A percentile compares a stretch with the other conserved stretches of the same genome.
These are phyloP conservation scores for Neonectria sp. DNA, from an alignment of 2,329 filamentous ascomycete genomes.

Conservation along the genomic window DNA sequence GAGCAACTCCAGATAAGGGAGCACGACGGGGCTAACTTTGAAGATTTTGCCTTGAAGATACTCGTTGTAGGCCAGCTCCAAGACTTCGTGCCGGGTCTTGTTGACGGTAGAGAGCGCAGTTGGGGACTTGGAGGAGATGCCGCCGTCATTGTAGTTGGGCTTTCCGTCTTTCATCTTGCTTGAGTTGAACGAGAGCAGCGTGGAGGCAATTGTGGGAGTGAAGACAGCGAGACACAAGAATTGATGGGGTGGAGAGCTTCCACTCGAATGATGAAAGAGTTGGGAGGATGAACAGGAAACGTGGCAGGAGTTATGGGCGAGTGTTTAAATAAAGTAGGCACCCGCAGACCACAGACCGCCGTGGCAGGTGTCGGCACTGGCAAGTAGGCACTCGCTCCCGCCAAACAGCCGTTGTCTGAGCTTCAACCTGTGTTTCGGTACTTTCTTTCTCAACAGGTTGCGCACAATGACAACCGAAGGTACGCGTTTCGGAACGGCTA, in stretches of 20 bases:
- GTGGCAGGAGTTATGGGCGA: not conserved
- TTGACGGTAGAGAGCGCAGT: conserved; percentile 7
- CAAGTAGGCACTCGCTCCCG: not conserved
- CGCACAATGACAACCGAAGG: not conserved
- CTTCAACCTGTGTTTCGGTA: not conserved
- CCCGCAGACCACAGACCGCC: not conserved
- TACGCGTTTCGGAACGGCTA: not conserved
- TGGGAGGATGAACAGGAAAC: not conserved
- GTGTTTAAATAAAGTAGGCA: not conserved
- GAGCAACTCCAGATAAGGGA: conserved; percentile 34
- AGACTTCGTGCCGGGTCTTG: conserved; percentile 17
- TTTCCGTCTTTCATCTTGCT: not conserved
- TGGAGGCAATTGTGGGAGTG: not conserved
- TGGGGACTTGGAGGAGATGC: not conserved
- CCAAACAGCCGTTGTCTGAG: not conserved
- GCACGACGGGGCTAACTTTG: conserved; percentile 2
- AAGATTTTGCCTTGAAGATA: conserved; percentile 33
- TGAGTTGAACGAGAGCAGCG: not conserved
- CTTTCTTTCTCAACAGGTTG: not conserved
- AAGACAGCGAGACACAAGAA: not conserved
- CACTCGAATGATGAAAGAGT: not conserved
- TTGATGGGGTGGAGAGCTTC: not conserved
- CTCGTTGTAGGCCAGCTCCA: conserved; percentile 33
- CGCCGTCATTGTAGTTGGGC: not conserved
- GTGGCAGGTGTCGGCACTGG: conserved; percentile 18